phyloP scores from a whole-genome alignment of 352 stramenopile species.

The Peronospora farinosa region DNA sequence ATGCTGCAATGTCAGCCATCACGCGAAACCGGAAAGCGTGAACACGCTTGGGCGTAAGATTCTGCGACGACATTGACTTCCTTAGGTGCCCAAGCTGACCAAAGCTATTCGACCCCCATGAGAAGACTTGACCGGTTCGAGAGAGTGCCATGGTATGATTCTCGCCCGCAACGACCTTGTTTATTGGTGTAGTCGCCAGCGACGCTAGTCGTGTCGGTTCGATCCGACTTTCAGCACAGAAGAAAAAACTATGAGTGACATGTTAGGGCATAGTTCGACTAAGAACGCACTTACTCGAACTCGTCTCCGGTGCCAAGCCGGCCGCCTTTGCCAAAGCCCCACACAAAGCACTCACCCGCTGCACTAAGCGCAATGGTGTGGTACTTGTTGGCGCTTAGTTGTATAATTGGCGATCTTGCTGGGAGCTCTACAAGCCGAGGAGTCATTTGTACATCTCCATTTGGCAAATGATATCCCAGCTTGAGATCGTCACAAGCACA shows the following conservation, averaged over 20 bases:
- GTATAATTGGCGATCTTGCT: constrained; percentile 39
- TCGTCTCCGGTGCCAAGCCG: constrained; percentile 68
- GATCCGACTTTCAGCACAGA: constrained; percentile 36
- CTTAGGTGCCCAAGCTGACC: constrained; percentile 61
- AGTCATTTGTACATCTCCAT: constrained; percentile 66
- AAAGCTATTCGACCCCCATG: constrained; percentile 81
- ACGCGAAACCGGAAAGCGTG: constrained; percentile 54
- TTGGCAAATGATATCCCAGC: constrained; percentile 77
- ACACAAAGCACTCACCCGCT: constrained; percentile 63
- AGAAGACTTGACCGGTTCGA: constrained; percentile 58
- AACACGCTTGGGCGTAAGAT: constrained; percentile 63
- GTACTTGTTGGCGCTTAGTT: constrained; percentile 76
- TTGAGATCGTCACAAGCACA: constrained; percentile 16
- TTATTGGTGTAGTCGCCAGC: constrained; percentile 49
- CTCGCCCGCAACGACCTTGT: constrained; percentile 64
- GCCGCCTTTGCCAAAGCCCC: constrained; percentile 79
- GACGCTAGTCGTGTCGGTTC: constrained; percentile 48
- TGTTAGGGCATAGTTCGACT: neutral
- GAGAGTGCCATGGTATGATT: constrained; percentile 78
- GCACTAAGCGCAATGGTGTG: constrained; percentile 69
- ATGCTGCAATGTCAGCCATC: constrained; percentile 61
- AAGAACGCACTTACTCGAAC: constrained; percentile 51
- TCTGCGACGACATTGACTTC: constrained; percentile 51
- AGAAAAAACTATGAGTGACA: constrained; percentile 3
- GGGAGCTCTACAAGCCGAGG: constrained; percentile 60